Evolutionary conservation across 768 basidiomycete species (phyloP).

Genomic region (Lentinula detonsa): DNA sequence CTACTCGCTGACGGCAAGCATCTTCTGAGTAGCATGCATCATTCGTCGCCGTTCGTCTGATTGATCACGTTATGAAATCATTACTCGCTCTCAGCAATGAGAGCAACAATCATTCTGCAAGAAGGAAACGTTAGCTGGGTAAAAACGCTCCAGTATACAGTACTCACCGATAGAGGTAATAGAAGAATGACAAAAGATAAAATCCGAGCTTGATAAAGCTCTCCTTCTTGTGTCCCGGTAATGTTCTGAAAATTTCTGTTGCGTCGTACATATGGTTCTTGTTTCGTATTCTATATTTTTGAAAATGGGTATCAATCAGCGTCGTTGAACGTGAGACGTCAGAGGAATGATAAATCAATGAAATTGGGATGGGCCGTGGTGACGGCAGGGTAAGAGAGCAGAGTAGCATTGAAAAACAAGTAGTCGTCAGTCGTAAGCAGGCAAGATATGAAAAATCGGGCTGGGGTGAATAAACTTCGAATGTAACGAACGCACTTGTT

Average conservation of each 20-base stretch:
- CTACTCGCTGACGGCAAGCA: background rate
- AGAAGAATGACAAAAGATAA: slow-evolving; percentile 89
- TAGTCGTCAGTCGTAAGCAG: background rate
- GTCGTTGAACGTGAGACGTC: background rate
- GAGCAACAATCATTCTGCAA: slow-evolving; percentile 77
- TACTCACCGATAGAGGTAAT: slow-evolving; percentile 82
- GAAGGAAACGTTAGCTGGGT: background rate
- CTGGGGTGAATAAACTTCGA: background rate
- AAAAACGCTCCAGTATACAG: background rate
- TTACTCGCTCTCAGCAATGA: slow-evolving; percentile 75
- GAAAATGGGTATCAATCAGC: slow-evolving; percentile 5
- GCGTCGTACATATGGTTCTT: slow-evolving; percentile 99
- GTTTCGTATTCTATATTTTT: slow-evolving; percentile 65
- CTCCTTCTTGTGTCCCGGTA: slow-evolving; percentile 93
- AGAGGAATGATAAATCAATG: background rate
- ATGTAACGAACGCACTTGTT: slow-evolving; percentile 69
- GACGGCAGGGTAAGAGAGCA: background rate
- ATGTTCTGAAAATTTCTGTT: slow-evolving; percentile 96
- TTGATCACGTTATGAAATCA: background rate
- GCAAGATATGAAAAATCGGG: background rate
- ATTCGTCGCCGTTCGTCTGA: background rate
- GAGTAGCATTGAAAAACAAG: background rate
- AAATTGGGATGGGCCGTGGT: background rate
- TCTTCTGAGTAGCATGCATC: background rate
- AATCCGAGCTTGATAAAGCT: slow-evolving; percentile 93